phyloP scores from a whole-genome alignment of 768 basidiomycete genomes.

The Exidia glandulosa region DNA sequence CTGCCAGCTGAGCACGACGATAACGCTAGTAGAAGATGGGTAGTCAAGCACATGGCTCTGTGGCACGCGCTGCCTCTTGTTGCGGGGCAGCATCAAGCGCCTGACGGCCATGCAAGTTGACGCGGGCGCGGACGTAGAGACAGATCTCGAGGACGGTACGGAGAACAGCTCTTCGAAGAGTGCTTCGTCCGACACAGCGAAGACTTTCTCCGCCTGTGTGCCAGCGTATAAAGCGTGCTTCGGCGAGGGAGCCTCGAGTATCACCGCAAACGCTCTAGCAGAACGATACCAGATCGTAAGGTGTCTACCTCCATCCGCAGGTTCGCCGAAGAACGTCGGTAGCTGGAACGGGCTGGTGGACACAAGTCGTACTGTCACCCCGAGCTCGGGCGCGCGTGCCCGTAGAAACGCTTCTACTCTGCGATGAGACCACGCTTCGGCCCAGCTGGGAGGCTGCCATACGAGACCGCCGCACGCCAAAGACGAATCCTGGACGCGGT shows the following conservation, averaged over 20 bases:
- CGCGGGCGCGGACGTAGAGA: neutral
- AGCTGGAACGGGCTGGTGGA: constrained; percentile 13
- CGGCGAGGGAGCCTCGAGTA: constrained; percentile 34
- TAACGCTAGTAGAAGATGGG: constrained; percentile 10
- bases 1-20: constrained; percentile 15
- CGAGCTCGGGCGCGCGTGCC: constrained; percentile 22
- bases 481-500: constrained; percentile 14
- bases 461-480: constrained; percentile 20
- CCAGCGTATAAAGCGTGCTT: constrained; percentile 32
- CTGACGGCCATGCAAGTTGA: neutral
- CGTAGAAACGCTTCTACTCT: constrained; percentile 24
- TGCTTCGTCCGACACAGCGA: constrained; percentile 21
- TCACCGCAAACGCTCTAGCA: constrained; percentile 35
- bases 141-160: neutral
- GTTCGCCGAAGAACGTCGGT: neutral
- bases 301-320: neutral
- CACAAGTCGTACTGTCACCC: constrained; percentile 27
- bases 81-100: constrained; percentile 5
- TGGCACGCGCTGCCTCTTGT: constrained; percentile 4
- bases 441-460: constrained; percentile 20
- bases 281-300: constrained; percentile 35
- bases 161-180: constrained; percentile 29
- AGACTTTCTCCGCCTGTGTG: constrained; percentile 18
- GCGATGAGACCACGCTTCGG: constrained; percentile 20
- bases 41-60: constrained; percentile 2